Evolutionary conservation across 257 asterid species (phyloP).

Genomic region (Petunia axillaris): DNA sequence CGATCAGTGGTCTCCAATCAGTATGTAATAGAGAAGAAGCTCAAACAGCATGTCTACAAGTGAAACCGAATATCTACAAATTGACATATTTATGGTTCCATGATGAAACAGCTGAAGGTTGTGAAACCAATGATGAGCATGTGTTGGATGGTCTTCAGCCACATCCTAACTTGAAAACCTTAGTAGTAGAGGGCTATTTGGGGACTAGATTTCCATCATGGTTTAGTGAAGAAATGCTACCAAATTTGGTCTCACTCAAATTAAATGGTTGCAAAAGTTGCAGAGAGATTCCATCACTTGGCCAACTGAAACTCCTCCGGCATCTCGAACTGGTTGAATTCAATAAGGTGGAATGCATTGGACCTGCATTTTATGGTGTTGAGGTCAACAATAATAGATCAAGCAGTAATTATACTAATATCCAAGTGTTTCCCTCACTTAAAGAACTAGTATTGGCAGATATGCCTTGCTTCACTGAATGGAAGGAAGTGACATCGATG

Average conservation of each 20-base stretch:
- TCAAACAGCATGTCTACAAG: slow-evolving; percentile 3
- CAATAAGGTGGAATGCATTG: not conserved
- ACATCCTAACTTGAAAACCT: slow-evolving; percentile 28
- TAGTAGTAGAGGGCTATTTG: not conserved
- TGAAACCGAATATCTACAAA: slow-evolving; percentile 1
- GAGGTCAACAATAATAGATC: not conserved
- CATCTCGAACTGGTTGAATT: not conserved
- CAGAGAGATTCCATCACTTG: slow-evolving; percentile 33
- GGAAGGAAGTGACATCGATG: slow-evolving; percentile 5
- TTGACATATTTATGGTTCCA: slow-evolving; percentile 6
- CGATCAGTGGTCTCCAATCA: slow-evolving; percentile 18
- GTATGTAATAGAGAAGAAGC: slow-evolving; percentile 34
- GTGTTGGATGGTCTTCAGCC: slow-evolving; percentile 37
- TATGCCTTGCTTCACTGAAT: slow-evolving; percentile 28
- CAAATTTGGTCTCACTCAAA: not conserved
- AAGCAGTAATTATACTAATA: not conserved
- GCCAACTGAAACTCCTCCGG: slow-evolving; percentile 34
- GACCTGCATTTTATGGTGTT: not conserved
- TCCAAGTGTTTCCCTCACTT: slow-evolving; percentile 23
- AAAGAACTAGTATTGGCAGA: not conserved
- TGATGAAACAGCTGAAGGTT: not conserved
- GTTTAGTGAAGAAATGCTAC: slow-evolving; percentile 1
- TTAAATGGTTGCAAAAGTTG: slow-evolving; percentile 15
- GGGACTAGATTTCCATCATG: slow-evolving; percentile 32
- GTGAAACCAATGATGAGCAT: not conserved